Percentiles rank a stretch among this genome's conserved stretches.
phyloP scores from a whole-genome alignment of 768 basidiomycete genomes.

The Nidula microcarpa region DNA sequence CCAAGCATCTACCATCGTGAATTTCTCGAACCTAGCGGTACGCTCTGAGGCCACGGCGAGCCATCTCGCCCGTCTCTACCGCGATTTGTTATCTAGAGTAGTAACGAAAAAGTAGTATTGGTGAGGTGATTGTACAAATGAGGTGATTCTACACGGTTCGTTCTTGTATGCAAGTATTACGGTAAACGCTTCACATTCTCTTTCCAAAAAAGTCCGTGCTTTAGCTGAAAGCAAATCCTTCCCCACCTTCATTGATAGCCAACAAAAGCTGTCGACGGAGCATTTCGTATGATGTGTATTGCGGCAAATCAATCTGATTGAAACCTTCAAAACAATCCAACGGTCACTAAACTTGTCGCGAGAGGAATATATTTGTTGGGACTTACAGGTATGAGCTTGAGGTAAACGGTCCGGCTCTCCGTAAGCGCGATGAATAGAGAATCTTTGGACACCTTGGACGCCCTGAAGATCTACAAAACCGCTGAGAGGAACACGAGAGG shows the following conservation, averaged over 20 bases:
- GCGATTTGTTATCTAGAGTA: too few species aligned
- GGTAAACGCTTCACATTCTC: too few species aligned
- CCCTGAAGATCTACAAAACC: conserved; percentile 96
- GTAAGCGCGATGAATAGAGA: conserved; percentile 94
- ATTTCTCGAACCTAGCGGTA: too few species aligned
- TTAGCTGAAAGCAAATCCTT: conserved; percentile 86
- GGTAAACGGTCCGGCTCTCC: conserved; percentile 81
- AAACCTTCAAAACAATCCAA: conserved; percentile 52
- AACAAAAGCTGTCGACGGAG: conserved; percentile 85
- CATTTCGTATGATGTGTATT: conserved; percentile 96
- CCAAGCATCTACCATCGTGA: too few species aligned
- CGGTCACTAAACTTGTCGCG: conserved; percentile 1
- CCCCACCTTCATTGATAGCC: conserved; percentile 94
- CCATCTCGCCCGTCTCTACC: too few species aligned
- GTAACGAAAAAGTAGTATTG: too few species aligned
- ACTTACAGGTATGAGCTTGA: conserved; percentile 86
- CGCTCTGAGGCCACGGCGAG: too few species aligned
- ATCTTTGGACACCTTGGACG: conserved; percentile 89
- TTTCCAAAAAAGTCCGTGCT: conserved; percentile 25
- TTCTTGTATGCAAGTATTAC: not conserved
- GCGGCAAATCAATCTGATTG: conserved; percentile 93
- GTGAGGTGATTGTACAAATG: not conserved
- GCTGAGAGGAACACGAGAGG: conserved; percentile 88
- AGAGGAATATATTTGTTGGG: not conserved
- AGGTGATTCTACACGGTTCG: not conserved